Base-by-base conservation (phyloP, 2,329 filamentous ascomycete species). In the Hypoxylon sp. region DNA sequence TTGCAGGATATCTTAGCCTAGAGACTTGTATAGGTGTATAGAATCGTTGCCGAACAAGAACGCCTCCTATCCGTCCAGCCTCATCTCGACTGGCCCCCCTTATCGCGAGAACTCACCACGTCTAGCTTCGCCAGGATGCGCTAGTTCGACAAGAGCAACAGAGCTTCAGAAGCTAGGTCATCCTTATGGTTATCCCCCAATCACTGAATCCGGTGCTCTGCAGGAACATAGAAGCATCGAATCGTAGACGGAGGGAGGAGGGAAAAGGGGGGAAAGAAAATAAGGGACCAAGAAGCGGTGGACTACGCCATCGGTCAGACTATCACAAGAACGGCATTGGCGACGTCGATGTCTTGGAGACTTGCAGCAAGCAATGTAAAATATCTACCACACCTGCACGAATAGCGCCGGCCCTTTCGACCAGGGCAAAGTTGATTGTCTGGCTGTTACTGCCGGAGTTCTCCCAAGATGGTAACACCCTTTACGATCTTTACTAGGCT, bases 261-360 rank as follows among this genome's bases (percentile, higher is more conserved):
- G 4, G 43, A 49, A 35, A 37, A 37, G 11, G 29, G 20, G 4
- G 43, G 52, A 35, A 37, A 37, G 57, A 54, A 61, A 58, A 58
- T 48, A 61, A 61, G 56, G 48, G 33, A 48, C 55, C 51, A 56
- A 55, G 62, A 62, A 56, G 58, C 41, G 51, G 54, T 61, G 50
- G 61, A 55, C 38, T 38, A 53, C 47, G 48, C 54, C 46, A 27
- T 8, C 35, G 23, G 40, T 47, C 37, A 18, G 20, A 41, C 54
- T 61, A 63, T 61, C 51, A 49, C 51, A 54, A 42, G 35, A 33
- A 60, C 27, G 52, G 50, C 35, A 59, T 47, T n/a, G 47, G 23
- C 59, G 42, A 48, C 50, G 43, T 51, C 48, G 42, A 40, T 55
- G 37, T 37, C 54, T 47, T 48, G 18, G 53, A 52, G 60, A 42